phyloP scores from a whole-genome alignment of 805 yeast species.

The Ogataea paradorogensis region DNA sequence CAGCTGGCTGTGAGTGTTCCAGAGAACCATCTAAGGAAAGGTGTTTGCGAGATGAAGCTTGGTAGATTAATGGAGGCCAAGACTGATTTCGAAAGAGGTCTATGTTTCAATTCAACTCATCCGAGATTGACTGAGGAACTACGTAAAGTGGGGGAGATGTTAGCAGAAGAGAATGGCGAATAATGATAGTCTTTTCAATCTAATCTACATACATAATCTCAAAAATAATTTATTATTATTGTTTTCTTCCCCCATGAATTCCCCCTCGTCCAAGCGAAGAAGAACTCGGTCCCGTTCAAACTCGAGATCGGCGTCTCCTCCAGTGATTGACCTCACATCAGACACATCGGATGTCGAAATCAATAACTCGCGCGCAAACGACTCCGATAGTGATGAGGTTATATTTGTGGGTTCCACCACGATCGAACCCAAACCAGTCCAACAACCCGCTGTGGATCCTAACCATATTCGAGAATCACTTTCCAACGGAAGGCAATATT shows the following conservation, averaged over 20 bases:
- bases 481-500: constrained; percentile 5
- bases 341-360: constrained; percentile 8
- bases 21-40: constrained; percentile 70
- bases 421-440: constrained; percentile 1
- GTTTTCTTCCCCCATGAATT: background rate
- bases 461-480: constrained; percentile 8
- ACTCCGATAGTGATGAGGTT: constrained; percentile 12
- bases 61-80: constrained; percentile 62
- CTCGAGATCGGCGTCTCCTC: background rate
- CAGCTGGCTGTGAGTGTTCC: constrained; percentile 58
- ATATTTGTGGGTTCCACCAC: constrained; percentile 15
- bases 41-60: constrained; percentile 59
- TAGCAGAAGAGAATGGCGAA: constrained; percentile 61
- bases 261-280: background rate
- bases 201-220: background rate
- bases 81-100: constrained; percentile 69
- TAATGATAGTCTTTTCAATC: background rate
- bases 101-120: constrained; percentile 58
- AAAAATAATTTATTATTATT: background rate
- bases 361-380: constrained; percentile 1
- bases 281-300: background rate
- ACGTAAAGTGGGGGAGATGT: constrained; percentile 43
- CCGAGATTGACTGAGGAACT: constrained; percentile 47
- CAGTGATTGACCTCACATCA: constrained; percentile 19
- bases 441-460: background rate